These are phyloP conservation scores for Acorus gramineus DNA, from an alignment of 106 monocot genomes.

Conservation along the genomic window DNA sequence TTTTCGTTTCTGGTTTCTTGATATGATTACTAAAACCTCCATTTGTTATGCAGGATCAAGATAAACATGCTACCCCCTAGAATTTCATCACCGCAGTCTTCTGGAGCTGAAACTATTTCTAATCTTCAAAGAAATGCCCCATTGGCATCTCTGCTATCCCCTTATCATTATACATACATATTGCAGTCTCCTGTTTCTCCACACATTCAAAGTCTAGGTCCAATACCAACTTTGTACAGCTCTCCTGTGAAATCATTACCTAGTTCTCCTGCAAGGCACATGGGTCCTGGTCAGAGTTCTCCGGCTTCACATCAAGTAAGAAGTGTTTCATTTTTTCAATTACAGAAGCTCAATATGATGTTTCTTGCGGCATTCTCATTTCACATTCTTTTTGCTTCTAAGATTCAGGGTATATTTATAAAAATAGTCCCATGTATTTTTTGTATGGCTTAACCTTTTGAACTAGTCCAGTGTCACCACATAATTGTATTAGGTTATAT, in stretches of 20 bases:
- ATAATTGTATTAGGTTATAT: no score
- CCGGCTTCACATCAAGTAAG: constrained; percentile 12
- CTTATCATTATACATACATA: constrained; percentile 15
- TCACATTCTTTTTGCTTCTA: background rate
- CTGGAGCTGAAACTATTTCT: constrained; percentile 11
- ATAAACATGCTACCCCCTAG: constrained; percentile 46
- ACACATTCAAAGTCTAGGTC: constrained; percentile 1
- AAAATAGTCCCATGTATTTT: no score
- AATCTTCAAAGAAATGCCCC: constrained; percentile 25
- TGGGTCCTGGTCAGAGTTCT: constrained; percentile 4
- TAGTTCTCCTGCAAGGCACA: constrained; percentile 10
- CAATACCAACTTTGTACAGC: constrained; percentile 5
- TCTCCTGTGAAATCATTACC: constrained; percentile 12
- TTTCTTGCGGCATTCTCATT: background rate
- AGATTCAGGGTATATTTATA: no score
- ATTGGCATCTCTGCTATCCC: constrained; percentile 28
- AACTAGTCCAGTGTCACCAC: no score
- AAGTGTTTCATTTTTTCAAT: background rate
- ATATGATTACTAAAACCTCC: background rate
- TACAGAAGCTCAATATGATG: background rate
- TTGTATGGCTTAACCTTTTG: no score
- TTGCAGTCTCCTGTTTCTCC: constrained; percentile 20
- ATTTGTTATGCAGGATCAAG: constrained; percentile 23
- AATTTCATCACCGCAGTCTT: constrained; percentile 25
- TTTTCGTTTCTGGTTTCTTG: background rate